Evolutionary conservation across 108 stramenopile genomes (phyloP), one percentile per base, ranked within the genome.

Genomic region (Nitzschia palea): DNA sequence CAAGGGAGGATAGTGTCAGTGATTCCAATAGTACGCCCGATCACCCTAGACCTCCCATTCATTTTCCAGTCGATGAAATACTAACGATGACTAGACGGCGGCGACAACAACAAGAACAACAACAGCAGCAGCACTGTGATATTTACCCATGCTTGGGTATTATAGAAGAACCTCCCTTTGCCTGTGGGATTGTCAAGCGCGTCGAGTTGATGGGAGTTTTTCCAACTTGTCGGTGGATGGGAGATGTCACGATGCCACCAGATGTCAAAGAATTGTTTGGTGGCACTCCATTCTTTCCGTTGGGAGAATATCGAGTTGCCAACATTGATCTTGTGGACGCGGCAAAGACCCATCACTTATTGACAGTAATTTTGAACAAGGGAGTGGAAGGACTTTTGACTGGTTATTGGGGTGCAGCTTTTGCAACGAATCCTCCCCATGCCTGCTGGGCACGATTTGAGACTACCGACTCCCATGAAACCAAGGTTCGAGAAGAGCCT

Each of bases 211-310:
- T 68, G 1, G 67, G 67, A 1, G 37, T 57, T 42, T 68, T 68
- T 47, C 67, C 67, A 20, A 68, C 67, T 8, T 30, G 28, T 5
- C 31, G 67, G 27, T 68, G 67, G 67, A 23, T 68, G 27, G 33
- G 0, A 18, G 67, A 68, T 32, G 28, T 30, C 1, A 68, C 67
- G 42, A 68, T 68, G 67, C 67, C 67, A 31, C 44, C 67, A 15
- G 67, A 68, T 35, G 67, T 68, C 29, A 68, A 68, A 48, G 67
- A 68, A 34, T 29, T 68, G 12, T 68, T 68, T 58, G 67, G 67
- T 23, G 67, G 67, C 1, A 68, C 67, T 10, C 67, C 67, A 26
- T 68, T 68, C 27, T 54, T 54, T 33, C 28, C 67, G 22, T 29
- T 68, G 29, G 67, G 67, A 23, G 56, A 58, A 22, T 68, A 68